A percentile compares a stretch with the other conserved stretches of the same genome.
These are phyloP conservation scores for Fusarium fujikuroi DNA, from an alignment of 2,329 filamentous ascomycete species.

Conservation along the genomic window DNA sequence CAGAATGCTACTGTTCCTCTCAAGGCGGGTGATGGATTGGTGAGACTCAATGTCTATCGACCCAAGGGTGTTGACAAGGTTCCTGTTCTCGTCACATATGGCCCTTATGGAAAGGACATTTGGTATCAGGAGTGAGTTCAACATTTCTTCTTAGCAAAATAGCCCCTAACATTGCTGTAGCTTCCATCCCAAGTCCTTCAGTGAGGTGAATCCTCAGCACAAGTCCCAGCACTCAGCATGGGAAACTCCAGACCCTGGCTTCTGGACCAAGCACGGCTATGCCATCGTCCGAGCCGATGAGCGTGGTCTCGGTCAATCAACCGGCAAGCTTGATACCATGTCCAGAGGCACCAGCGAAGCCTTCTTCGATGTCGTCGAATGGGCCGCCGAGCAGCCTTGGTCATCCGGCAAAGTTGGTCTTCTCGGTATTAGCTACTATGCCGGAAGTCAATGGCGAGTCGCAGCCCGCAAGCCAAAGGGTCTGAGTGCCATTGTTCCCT, in stretches of 20 bases:
- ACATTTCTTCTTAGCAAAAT: rapidly evolving
- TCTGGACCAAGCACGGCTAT: constrained; percentile 66
- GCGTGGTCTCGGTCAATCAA: constrained; percentile 59
- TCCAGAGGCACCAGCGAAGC: constrained; percentile 58
- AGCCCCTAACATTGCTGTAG: constrained; percentile 25
- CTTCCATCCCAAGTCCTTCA: constrained; percentile 54
- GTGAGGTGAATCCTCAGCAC: constrained; percentile 64
- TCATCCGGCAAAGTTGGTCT: constrained; percentile 60
- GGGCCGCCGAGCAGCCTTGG: constrained; percentile 58
- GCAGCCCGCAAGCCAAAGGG: constrained; percentile 59
- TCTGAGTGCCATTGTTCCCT: constrained; percentile 58
- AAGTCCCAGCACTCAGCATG: constrained; percentile 65
- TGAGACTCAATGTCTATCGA: constrained; percentile 15
- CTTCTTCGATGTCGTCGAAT: constrained; percentile 62
- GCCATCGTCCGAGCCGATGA: constrained; percentile 65
- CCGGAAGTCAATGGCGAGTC: constrained; percentile 60
- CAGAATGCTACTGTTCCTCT: constrained; percentile 25
- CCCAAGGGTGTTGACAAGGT: constrained; percentile 17
- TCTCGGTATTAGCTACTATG: constrained; percentile 61
- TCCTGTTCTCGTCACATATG: constrained; percentile 76
- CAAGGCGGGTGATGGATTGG: background rate
- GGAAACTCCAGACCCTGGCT: constrained; percentile 68
- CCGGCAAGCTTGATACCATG: constrained; percentile 61
- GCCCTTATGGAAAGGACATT: constrained; percentile 80
- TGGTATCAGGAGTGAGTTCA: constrained; percentile 62